phyloP scores from a whole-genome alignment of 768 basidiomycete species.

The Lyophyllum semitale region DNA sequence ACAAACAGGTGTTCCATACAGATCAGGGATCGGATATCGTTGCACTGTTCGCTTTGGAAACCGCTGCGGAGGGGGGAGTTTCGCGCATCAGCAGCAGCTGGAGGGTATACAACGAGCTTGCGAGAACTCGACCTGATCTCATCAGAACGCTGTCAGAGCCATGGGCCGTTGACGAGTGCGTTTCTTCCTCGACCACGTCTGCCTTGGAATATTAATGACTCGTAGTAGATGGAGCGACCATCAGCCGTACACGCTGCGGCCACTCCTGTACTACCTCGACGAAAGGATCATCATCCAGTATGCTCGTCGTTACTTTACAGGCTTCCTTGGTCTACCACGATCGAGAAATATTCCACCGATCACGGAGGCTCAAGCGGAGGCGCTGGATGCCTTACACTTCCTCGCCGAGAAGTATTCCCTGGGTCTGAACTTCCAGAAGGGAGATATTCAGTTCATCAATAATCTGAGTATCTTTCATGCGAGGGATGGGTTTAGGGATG shows the following conservation, averaged over 20 bases:
- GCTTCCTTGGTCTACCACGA: slow-evolving; percentile 29
- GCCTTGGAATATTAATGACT: neutral
- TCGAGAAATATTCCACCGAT: slow-evolving; percentile 45
- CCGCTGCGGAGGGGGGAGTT: slow-evolving; percentile 44
- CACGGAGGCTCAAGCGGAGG: slow-evolving; percentile 50
- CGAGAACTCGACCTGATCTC: slow-evolving; percentile 44
- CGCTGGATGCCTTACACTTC: slow-evolving; percentile 46
- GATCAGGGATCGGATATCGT: slow-evolving; percentile 21
- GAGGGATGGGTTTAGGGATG: slow-evolving; percentile 43
- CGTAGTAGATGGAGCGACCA: slow-evolving; percentile 33
- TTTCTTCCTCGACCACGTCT: neutral
- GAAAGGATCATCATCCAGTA: slow-evolving; percentile 46
- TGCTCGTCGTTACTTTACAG: slow-evolving; percentile 45
- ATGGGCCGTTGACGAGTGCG: slow-evolving; percentile 44
- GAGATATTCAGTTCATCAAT: slow-evolving; percentile 53
- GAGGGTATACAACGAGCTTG: slow-evolving; percentile 48
- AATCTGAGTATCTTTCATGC: slow-evolving; percentile 45
- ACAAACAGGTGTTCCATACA: slow-evolving; percentile 27
- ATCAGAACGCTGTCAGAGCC: slow-evolving; percentile 41
- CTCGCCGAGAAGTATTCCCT: slow-evolving; percentile 43
- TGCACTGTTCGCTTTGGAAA: slow-evolving; percentile 41
- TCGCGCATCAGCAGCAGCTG: slow-evolving; percentile 46
- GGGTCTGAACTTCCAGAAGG: slow-evolving; percentile 47
- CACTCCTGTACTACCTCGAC: slow-evolving; percentile 41
- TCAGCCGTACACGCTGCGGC: slow-evolving; percentile 35